phyloP scores from a whole-genome alignment of 768 basidiomycete genomes.

The Boletus barrowsii region DNA sequence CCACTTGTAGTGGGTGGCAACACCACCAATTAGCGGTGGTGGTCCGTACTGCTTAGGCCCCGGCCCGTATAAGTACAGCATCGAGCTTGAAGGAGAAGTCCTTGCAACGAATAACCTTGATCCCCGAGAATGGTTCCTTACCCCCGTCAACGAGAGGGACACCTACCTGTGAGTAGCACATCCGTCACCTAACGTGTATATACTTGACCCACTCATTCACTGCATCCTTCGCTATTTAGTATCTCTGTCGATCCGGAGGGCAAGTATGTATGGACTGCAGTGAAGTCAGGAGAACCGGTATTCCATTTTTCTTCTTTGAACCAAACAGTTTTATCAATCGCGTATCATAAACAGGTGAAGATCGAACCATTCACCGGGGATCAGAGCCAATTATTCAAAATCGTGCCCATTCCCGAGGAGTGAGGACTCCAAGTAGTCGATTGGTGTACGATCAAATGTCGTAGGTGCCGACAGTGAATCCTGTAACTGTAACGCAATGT shows the following conservation, averaged over 20 bases:
- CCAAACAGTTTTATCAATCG: background rate
- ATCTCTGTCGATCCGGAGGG: too few relatives aligned
- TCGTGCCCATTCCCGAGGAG: too few relatives aligned
- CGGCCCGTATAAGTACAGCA: background rate
- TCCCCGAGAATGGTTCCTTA: background rate
- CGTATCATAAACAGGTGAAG: background rate
- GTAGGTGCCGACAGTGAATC: too few relatives aligned
- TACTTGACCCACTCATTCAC: too few relatives aligned
- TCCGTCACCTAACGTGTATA: too few relatives aligned
- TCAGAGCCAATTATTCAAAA: background rate
- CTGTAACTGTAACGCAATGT: too few relatives aligned
- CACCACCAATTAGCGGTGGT: background rate
- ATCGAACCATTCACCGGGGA: background rate
- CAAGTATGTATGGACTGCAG: too few relatives aligned
- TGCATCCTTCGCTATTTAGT: too few relatives aligned
- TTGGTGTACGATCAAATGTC: too few relatives aligned
- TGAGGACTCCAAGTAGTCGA: too few relatives aligned
- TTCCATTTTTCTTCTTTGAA: too few relatives aligned
- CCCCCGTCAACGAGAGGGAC: background rate
- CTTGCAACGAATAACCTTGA: background rate
- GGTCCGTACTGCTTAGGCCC: background rate
- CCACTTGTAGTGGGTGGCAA: background rate
- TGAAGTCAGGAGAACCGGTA: too few relatives aligned
- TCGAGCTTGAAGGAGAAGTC: background rate
- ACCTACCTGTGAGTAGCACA: background rate